Evolutionary conservation across 768 basidiomycete genomes (phyloP).

Genomic region (Kwoniella sp.): DNA sequence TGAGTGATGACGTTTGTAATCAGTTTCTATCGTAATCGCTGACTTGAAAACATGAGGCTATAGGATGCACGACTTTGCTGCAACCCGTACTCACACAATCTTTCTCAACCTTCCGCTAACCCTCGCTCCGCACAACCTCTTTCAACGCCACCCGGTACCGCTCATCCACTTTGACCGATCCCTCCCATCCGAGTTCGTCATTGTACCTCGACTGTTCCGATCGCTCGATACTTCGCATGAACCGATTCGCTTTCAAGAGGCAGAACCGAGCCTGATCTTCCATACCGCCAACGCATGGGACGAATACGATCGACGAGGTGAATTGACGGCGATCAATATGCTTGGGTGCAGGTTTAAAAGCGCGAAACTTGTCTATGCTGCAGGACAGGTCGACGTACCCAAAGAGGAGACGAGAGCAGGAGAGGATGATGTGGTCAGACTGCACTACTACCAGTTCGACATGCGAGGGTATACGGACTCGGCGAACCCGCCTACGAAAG

Average conservation of each 20-base stretch:
- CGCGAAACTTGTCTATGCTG: conserved; percentile 57
- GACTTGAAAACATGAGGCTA: background rate
- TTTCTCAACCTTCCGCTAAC: conserved; percentile 58
- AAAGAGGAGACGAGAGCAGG: conserved; percentile 37
- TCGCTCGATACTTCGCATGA: conserved; percentile 26
- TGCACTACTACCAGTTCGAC: conserved; percentile 56
- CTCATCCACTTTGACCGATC: conserved; percentile 55
- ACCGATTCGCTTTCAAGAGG: conserved; percentile 50
- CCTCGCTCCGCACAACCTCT: conserved; percentile 55
- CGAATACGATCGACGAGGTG: conserved; percentile 35
- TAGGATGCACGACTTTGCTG: conserved; percentile 59
- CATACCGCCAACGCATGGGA: conserved; percentile 58
- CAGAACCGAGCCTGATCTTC: conserved; percentile 57
- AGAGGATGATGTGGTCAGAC: conserved; percentile 51
- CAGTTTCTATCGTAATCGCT: too few species aligned
- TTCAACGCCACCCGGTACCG: conserved; percentile 48
- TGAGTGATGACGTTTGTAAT: too few species aligned
- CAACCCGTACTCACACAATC: conserved; percentile 55
- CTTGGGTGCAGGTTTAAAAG: conserved; percentile 56
- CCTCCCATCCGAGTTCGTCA: conserved; percentile 55
- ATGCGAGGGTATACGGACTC: background rate
- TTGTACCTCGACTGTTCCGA: conserved; percentile 53
- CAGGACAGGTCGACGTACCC: conserved; percentile 55
- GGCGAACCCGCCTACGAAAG: conserved; percentile 15
- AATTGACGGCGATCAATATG: conserved; percentile 50